These are phyloP conservation scores for Prunus yedoensis DNA, from an alignment of 331 rosid genomes.

Conservation along the genomic window DNA sequence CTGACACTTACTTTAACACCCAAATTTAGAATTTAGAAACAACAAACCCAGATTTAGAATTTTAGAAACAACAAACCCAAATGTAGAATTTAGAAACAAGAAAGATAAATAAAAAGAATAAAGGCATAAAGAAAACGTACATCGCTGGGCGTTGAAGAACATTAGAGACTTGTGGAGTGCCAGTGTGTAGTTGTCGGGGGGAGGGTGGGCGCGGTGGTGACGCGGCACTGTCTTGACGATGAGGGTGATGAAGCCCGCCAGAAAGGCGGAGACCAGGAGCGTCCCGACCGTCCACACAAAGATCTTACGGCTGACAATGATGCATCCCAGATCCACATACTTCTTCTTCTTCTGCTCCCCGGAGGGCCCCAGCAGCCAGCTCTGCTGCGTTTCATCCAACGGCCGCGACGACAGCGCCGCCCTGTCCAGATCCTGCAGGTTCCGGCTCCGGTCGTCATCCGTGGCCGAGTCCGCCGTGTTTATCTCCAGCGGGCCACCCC, in stretches of 20 bases:
- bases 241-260: slow-evolving; percentile 74
- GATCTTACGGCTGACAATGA: slow-evolving; percentile 94
- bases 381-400: slow-evolving; percentile 91
- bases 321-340: slow-evolving; percentile 95
- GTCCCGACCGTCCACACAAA: slow-evolving; percentile 83
- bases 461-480: slow-evolving; percentile 92
- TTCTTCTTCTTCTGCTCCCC: slow-evolving; percentile 97
- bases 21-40: background rate
- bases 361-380: slow-evolving; percentile 87
- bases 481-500: slow-evolving; percentile 98
- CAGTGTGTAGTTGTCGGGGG: slow-evolving; percentile 89
- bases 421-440: slow-evolving; percentile 78
- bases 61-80: background rate
- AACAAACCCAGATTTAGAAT: background rate
- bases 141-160: slow-evolving; percentile 94
- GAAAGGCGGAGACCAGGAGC: slow-evolving; percentile 49
- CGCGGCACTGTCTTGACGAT: slow-evolving; percentile 89
- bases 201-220: slow-evolving; percentile 54
- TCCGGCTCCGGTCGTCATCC: slow-evolving; percentile 96
- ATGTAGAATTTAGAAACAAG: background rate
- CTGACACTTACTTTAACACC: no score
- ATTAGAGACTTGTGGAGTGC: slow-evolving; percentile 95
- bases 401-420: slow-evolving; percentile 95
- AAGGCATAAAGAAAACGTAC: slow-evolving; percentile 28
- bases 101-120: background rate